Evolutionary conservation across 2,329 filamentous ascomycete genomes (phyloP), one percentile per base, ranked within the genome.

Genomic region (Geosmithia flava): DNA sequence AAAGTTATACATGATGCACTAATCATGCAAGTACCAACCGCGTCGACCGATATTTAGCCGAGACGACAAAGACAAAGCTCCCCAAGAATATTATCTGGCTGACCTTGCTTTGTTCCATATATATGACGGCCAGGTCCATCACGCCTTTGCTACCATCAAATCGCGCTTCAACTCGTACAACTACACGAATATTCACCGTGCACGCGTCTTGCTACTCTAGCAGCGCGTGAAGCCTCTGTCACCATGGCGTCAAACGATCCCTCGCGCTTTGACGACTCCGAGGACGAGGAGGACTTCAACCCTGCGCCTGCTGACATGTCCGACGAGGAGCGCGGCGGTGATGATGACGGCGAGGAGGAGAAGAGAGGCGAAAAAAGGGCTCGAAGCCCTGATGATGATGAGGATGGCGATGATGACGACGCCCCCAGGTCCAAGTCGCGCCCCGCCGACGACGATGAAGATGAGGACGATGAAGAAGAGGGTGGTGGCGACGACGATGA

Each of bases 201-300:
- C n/a, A 20, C 43, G 46, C 46, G 30, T 37, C 27, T 40, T 37
- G 44, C 41, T 19, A 40, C 16, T 11, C 17, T 44, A 30, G 19
- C 16, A 46, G 20, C 23, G 44, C 45, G 49, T 44, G 48, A 37
- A 15, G 20, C 20, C 40, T n/a, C n/a, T n/a, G 54, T 50, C 55
- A 68, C 57, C 50, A 76, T 78, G 72, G 66, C 71, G 51, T 66
- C 67, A 41, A 69, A 66, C 58, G 67, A 72, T 48, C 64, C 59
- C 55, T 64, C 68, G 51, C 69, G 70, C 52, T 75, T 70, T 59
- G 72, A 79, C 57, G 78, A 82, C 52, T 82, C 78, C 51, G 84
- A 87, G 49, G 87, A 93, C 46, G 89, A 94, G 56, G 83, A 86
- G 51, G 85, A 91, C 63, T 95, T 96, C 75, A 95, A 95, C 63